These are phyloP conservation scores for Venturiaceae sp. DNA, from an alignment of 2,329 filamentous ascomycete genomes.

Conservation along the genomic window DNA sequence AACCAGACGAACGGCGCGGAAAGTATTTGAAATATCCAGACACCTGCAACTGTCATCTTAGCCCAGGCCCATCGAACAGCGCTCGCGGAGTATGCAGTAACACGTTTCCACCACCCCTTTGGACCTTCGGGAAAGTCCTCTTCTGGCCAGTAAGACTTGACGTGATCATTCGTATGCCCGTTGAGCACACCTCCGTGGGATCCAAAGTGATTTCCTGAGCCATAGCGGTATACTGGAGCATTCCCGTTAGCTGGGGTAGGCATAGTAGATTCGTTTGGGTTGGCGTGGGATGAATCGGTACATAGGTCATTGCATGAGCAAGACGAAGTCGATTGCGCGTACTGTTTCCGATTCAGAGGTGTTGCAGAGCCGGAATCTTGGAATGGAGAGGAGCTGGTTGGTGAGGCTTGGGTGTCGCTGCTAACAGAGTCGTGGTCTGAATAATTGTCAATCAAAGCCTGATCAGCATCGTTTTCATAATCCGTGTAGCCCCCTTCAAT, in stretches of 20 bases:
- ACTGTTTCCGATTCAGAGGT: constrained; percentile 22
- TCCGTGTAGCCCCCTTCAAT: constrained; percentile 46
- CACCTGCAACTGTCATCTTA: background rate
- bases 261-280: constrained; percentile 24
- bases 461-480: constrained; percentile 32
- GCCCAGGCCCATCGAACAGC: background rate
- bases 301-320: constrained; percentile 17
- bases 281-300: constrained; percentile 29
- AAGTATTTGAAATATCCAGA: background rate
- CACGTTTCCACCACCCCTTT: constrained; percentile 23
- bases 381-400: constrained; percentile 26
- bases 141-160: constrained; percentile 8
- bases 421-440: constrained; percentile 9
- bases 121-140: constrained; percentile 19
- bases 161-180: background rate
- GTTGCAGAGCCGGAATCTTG: constrained; percentile 37
- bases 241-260: constrained; percentile 41
- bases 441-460: constrained; percentile 30
- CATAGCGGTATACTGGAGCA: constrained; percentile 23
- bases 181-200: background rate
- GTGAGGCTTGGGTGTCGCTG: constrained; percentile 10
- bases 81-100: constrained; percentile 18
- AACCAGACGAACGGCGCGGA: background rate
- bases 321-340: constrained; percentile 18
- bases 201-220: background rate